These are phyloP conservation scores for Boletus pseudopeckii DNA, from an alignment of 768 basidiomycete genomes.

Conservation along the genomic window DNA sequence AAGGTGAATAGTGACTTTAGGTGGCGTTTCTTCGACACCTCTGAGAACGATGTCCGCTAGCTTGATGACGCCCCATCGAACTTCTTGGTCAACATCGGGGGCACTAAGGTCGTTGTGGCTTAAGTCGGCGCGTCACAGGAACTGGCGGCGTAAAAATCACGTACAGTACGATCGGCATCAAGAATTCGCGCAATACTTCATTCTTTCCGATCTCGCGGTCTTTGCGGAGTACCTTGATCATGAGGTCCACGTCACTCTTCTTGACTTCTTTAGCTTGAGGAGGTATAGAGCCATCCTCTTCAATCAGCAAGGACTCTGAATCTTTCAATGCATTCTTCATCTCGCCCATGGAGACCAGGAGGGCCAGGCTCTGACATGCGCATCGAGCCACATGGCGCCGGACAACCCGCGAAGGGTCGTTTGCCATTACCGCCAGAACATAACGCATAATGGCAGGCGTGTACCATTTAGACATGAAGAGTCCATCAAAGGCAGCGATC, in stretches of 20 bases:
- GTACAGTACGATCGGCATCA: slow-evolving; percentile 82
- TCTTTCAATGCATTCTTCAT: slow-evolving; percentile 77
- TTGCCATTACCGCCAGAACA: slow-evolving; percentile 78
- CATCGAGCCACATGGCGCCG: slow-evolving; percentile 85
- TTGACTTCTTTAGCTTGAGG: slow-evolving; percentile 72
- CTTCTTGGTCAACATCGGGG: slow-evolving; percentile 78
- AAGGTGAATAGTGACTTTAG: slow-evolving; percentile 84
- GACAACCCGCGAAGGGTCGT: slow-evolving; percentile 79
- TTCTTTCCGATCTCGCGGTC: slow-evolving; percentile 83
- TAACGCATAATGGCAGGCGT: slow-evolving; percentile 82
- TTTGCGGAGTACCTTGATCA: slow-evolving; percentile 86
- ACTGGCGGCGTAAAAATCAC: slow-evolving; percentile 23
- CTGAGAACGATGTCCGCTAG: slow-evolving; percentile 85
- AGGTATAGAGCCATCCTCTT: slow-evolving; percentile 76
- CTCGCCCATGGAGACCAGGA: slow-evolving; percentile 87
- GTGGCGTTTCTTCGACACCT: slow-evolving; percentile 77
- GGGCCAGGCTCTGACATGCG: slow-evolving; percentile 81
- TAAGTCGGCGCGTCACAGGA: not conserved
- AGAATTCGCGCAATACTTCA: slow-evolving; percentile 69
- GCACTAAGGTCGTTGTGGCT: slow-evolving; percentile 42
- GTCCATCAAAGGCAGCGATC: slow-evolving; percentile 89
- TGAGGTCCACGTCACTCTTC: slow-evolving; percentile 77
- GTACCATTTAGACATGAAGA: slow-evolving; percentile 88
- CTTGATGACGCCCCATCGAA: slow-evolving; percentile 89
- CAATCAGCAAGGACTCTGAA: slow-evolving; percentile 72